Evolutionary conservation across 2,329 filamentous ascomycete genomes (phyloP).

Genomic region (Penicillium brevicompactum): DNA sequence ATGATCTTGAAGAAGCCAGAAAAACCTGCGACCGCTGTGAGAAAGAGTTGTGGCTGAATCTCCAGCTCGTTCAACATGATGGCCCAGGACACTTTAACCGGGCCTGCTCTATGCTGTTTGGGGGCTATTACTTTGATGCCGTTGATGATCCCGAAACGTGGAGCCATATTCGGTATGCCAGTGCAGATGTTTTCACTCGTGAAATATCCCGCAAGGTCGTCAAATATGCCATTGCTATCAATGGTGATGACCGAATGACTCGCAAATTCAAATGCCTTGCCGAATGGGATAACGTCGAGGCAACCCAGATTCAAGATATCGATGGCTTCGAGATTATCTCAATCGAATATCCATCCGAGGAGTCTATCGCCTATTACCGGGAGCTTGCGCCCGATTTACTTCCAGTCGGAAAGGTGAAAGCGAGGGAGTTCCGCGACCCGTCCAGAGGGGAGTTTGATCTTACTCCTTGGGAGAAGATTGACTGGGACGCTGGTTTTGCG

Average conservation of each 20-base stretch:
- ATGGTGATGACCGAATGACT: conserved; percentile 40
- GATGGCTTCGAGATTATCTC: conserved; percentile 63
- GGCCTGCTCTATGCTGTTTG: conserved; percentile 71
- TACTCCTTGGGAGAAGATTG: conserved; percentile 30
- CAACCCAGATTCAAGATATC: conserved; percentile 51
- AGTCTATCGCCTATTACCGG: conserved; percentile 53
- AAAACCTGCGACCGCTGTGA: conserved; percentile 67
- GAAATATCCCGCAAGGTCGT: conserved; percentile 54
- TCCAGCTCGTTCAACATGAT: conserved; percentile 47
- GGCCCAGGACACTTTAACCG: conserved; percentile 81
- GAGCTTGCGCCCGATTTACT: conserved; percentile 46
- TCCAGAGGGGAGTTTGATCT: conserved; percentile 42
- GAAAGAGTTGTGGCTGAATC: conserved; percentile 65
- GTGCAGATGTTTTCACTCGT: conserved; percentile 36
- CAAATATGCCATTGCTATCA: conserved; percentile 52
- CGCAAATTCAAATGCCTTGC: conserved; percentile 43
- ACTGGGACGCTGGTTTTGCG: conserved; percentile 23
- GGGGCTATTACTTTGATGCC: conserved; percentile 53
- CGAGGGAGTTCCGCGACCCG: conserved; percentile 53
- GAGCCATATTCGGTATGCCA: neutral
- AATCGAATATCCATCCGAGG: conserved; percentile 51
- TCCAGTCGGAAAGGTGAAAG: conserved; percentile 57
- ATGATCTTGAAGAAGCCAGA: conserved; percentile 68
- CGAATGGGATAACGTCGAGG: conserved; percentile 37
- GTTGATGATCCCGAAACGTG: conserved; percentile 35